Percentiles rank a stretch among this genome's conserved stretches.
phyloP scores from a whole-genome alignment of 1,139 yeast genomes.

The Blastobotrys ciferrii region DNA sequence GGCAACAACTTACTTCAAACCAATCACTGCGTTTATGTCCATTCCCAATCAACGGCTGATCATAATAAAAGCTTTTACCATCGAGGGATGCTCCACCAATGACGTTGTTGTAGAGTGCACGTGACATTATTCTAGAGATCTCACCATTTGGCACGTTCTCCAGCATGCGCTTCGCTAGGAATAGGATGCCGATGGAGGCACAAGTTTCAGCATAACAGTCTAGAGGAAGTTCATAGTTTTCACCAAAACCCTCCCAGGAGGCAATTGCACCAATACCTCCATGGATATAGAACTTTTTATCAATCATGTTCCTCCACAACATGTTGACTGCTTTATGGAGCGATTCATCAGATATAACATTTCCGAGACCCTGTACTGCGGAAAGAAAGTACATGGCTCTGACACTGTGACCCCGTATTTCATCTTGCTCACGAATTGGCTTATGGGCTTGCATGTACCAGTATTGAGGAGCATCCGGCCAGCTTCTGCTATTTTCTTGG shows the following conservation, averaged over 20 bases:
- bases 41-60: constrained; percentile 23
- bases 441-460: constrained; percentile 25
- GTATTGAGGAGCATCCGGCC: constrained; percentile 27
- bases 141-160: constrained; percentile 1
- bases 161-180: constrained; percentile 13
- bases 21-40: constrained; percentile 27
- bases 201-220: constrained; percentile 33
- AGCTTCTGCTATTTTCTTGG: constrained; percentile 14
- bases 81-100: constrained; percentile 15
- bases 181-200: constrained; percentile 21
- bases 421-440: constrained; percentile 12
- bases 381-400: constrained; percentile 11
- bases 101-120: constrained; percentile 13
- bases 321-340: constrained; percentile 22
- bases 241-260: constrained; percentile 34
- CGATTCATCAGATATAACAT: constrained; percentile 20
- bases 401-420: constrained; percentile 14
- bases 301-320: constrained; percentile 30
- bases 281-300: constrained; percentile 29
- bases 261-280: constrained; percentile 33
- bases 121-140: constrained; percentile 10
- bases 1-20: constrained; percentile 32
- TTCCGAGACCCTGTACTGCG: constrained; percentile 11
- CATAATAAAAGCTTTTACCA: constrained; percentile 12
- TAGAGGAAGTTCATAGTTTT: constrained; percentile 28